Evolutionary conservation across 169 alveolate genomes (phyloP), one percentile per base, ranked within the genome.

Genomic region (Plasmodium reichenowi): DNA sequence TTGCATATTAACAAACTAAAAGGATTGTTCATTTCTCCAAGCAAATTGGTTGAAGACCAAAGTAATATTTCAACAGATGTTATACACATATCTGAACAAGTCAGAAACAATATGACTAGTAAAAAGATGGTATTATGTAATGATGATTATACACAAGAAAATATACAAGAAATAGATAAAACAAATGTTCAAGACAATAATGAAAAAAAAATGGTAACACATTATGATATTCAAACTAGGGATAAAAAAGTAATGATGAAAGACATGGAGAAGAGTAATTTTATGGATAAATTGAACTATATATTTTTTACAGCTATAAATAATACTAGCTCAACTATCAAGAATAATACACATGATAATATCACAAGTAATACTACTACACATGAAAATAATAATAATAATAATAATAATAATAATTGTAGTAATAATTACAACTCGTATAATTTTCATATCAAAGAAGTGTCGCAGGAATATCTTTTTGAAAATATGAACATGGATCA

Each of bases 231-330:
- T 5, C 47, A 38, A 38, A 7, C 13, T 9, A 10, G 10, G 32
- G 56, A 9, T 29, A 66, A n/a, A 26, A 26, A 13, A n/a, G 56
- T 3, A 62, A 74, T 15, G 38, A 48, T 10, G 24, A 60, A n/a
- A 50, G 20, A 17, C 26, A 43, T 29, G 6, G 32, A 22, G 2
- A 78, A 66, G 9, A 20, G 13, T 38, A 78, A 64, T 24, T 71
- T 78, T 22, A 29, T 78, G 10, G 78, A 78, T 2, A 64, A 70
- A 15, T 2, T 78, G 3, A 78, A 78, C 24, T 50, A 56, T 38
- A 48, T 78, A 1, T 66, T 78, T 9, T 66, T 50, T 56, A 43
- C 72, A 5, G 4, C 47, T 32, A 59, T 59, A 8, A 43, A 64
- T 13, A 70, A 71, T n/a, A 24, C 29, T 24, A 24, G 2, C 1